Base-by-base conservation (phyloP, 2,329 filamentous ascomycete genomes). In the Neonectria sp. region DNA sequence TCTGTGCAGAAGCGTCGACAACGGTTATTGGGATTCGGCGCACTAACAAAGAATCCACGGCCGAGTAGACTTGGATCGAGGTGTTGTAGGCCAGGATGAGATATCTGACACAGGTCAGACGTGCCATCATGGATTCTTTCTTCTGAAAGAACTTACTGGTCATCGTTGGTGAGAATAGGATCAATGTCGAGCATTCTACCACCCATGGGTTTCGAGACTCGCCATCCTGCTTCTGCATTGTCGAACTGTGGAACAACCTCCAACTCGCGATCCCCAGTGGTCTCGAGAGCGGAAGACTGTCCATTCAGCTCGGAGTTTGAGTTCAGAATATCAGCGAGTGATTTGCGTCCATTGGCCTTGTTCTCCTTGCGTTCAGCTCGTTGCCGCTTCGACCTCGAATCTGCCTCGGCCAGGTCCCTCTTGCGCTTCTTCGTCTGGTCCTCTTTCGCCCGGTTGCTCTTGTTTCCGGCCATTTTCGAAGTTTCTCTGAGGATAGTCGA, bases 41-140 rank as follows among this genome's bases (percentile, higher is more conserved):
- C 52, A 94, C 85, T 25, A 97, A 88, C 56, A 97, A 88, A 2
- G 96, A 98, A 61, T 94, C 95, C 70, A 89, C 85, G 33, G 93
- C 89, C 2, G 93, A 93, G 80, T 96, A 97, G 29, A 97, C 87
- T 78, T 95, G 92, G 60, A 98, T 85, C 11, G 92, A 91, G 31
- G 89, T 91, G 67, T 91, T 88, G 75, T 94, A 93, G 35, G 92
- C 89, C 63, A 97, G 80, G 64, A 98, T 90, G 45, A 98, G 79
- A 80, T 92, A 88, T 77, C 93, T 94, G 49, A 21, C 17, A 40
- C 12, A 65, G 43, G 58, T 77, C 48, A 76, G 72, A 51, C 35
- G 55, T 17, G 49, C 4, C 43, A 45, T 33, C 43, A 29, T 6
- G 21, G n/a, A 31, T 12, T 11, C n/a, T 9, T 21, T 13, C 37